Evolutionary conservation across 75 land plant species (phyloP), one percentile per base, ranked within the genome.

Genomic region (Cupressus sempervirens): DNA sequence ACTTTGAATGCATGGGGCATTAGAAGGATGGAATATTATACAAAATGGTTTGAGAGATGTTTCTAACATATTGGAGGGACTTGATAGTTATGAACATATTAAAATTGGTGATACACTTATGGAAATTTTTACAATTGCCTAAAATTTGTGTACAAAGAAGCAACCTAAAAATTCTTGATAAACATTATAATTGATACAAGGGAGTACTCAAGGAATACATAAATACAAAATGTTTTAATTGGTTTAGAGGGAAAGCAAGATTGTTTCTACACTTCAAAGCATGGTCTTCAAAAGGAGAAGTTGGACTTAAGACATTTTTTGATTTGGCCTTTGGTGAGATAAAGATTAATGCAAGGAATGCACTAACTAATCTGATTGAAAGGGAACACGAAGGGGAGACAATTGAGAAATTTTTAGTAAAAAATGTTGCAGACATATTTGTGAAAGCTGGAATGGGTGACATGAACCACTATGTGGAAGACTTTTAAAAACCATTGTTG

Each of bases 81-180:
- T 1, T 62, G 23, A 8, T 6, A 0, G 40, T 38, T 38, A 26
- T 0, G 0, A 23, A 8, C 26, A 0, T 0, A 62, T 62, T 0
- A 7, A 23, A 38, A 38, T 38, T 26, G 29, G 29, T 1, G 1
- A 26, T 62, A 7, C 0, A 23, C 7, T 23, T 62, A 26, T 62
- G 67, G 7, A 23, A 4, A n/a, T 62, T 6, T 62, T 23, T 62
- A 7, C 67, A 41, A 95, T 94, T n/a, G 88, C 95, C 38, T 96
- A 95, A 85, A 95, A 95, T 75, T 90, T 96, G 96, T 96, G 98
- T 70, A 94, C 92, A 4, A 96, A 94, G 84, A 96, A 94, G 86
- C 90, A 94, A 0, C 92, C 94, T 13, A 93, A 93, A 40, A 92
- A 94, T 88, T n/a, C n/a, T 90, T 94, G 32, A 92, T 68, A 93